Evolutionary conservation across 2,329 filamentous ascomycete genomes (phyloP), one percentile per base, ranked within the genome.

Genomic region (Aquanectria penicillioides): DNA sequence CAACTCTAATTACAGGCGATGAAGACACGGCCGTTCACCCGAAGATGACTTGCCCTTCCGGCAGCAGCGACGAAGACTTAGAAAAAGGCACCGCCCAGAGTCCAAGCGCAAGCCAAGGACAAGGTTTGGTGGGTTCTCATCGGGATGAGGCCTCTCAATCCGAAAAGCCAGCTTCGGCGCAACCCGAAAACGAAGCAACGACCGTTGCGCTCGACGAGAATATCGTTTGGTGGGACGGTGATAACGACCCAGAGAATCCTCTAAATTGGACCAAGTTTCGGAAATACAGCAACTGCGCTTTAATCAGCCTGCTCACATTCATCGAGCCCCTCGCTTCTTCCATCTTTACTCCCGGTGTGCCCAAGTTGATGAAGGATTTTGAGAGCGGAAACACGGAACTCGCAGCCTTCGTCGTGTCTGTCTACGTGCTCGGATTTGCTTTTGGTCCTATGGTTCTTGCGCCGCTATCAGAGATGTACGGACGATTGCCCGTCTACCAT

Each of bases 291-390:
- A 73, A 72, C 9, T 73, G 77, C n/a, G 71, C 64, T 3, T 66
- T 72, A 13, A 59, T 63, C 43, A 59, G 56, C 9, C 12, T 59
- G 2, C 46, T 66, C 38, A 81, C 80, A 0, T 75, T 83, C 22
- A 65, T 83, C 44, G 77, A 78, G 8, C 79, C 77, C 1, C 65
- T 81, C 0, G 75, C 75, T 0, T 78, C 59, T 66, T 74, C 78
- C 18, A 88, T 89, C 72, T 88, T 91, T 65, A 86, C 87, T 0
- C 88, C 88, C 0, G 86, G 83, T 2, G 83, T 89, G 0, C 82
- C 84, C 0, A 72, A 84, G 4, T 76, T 91, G 0, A 83, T 89
- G 78, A 48, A 64, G 11, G 85, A 89, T 13, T 90, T 90, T 46
- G 31, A 49, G 3, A 56, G 49, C 29, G 38, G 17, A 15, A 66